Evolutionary conservation across 2,329 filamentous ascomycete genomes (phyloP).

Genomic region (Rugonectria rugulosa): DNA sequence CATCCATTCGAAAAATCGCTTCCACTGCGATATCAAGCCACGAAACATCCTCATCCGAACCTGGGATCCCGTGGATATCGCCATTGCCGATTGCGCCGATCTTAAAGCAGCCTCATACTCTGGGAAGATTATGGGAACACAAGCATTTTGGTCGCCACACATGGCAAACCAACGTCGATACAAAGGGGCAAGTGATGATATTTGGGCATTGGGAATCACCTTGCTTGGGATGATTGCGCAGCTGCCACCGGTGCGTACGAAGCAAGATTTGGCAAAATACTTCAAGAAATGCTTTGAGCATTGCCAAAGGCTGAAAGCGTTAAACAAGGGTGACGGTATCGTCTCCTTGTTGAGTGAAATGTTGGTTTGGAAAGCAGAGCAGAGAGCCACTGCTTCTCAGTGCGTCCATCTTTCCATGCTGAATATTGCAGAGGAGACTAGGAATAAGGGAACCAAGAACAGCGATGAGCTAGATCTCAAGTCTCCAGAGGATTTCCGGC

Average conservation of each 20-base stretch:
- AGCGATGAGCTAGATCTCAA: conserved; percentile 26
- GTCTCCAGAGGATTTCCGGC: conserved; percentile 35
- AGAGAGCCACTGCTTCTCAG: conserved; percentile 30
- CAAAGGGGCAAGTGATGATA: conserved; percentile 40
- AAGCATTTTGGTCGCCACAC: conserved; percentile 41
- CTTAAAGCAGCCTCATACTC: conserved; percentile 26
- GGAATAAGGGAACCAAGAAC: background rate
- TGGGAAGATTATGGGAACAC: conserved; percentile 35
- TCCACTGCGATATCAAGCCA: conserved; percentile 44
- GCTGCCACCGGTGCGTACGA: conserved; percentile 31
- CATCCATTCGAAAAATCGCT: conserved; percentile 33
- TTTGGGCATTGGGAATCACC: conserved; percentile 45
- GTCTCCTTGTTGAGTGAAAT: conserved; percentile 33
- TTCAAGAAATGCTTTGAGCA: conserved; percentile 36
- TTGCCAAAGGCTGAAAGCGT: conserved; percentile 23
- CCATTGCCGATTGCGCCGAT: conserved; percentile 44
- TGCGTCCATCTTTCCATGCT: conserved; percentile 22
- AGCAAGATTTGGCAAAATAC: conserved; percentile 33
- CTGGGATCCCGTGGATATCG: conserved; percentile 39
- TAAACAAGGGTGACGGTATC: conserved; percentile 38
- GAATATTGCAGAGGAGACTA: conserved; percentile 11
- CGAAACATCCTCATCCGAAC: conserved; percentile 42
- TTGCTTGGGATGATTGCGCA: conserved; percentile 42
- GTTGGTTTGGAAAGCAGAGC: conserved; percentile 28
- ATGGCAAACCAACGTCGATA: conserved; percentile 30